These are phyloP conservation scores for Cadophora gregata DNA, from an alignment of 2,329 filamentous ascomycete species.

Conservation along the genomic window DNA sequence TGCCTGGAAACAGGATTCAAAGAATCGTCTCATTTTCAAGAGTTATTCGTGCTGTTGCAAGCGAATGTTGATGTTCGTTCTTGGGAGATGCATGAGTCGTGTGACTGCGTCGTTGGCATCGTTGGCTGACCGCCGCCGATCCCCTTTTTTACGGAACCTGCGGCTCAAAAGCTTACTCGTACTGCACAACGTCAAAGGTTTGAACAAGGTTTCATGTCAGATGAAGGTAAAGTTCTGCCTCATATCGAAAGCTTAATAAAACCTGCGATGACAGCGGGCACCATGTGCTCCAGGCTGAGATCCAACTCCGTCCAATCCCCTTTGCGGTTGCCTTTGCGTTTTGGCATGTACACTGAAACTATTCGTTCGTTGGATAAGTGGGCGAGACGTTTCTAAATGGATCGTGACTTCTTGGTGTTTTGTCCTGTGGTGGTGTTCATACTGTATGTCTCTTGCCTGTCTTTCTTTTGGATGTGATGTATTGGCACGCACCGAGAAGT, in stretches of 20 bases:
- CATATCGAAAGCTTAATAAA: background rate
- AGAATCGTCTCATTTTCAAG: background rate
- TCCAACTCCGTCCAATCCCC: background rate
- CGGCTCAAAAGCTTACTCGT: constrained; percentile 14
- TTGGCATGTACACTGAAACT: background rate
- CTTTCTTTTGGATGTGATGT: too few relatives aligned
- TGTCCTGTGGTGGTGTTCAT: too few relatives aligned
- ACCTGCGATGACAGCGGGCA: background rate
- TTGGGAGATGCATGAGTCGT: background rate
- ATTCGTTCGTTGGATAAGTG: background rate
- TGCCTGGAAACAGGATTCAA: background rate
- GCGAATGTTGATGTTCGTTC: background rate
- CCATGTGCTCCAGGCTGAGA: too few relatives aligned
- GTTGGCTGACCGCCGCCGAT: constrained; percentile 1
- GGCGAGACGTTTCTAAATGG: too few relatives aligned
- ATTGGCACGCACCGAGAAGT: too few relatives aligned
- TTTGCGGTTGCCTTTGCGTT: background rate
- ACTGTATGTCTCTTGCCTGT: too few relatives aligned
- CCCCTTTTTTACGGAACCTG: constrained; percentile 1
- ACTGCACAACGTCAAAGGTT: background rate
- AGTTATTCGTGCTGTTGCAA: background rate
- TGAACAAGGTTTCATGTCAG: background rate
- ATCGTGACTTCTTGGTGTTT: too few relatives aligned
- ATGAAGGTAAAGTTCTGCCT: background rate
- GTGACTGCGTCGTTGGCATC: background rate